These are phyloP conservation scores for Penicillium sp. DNA, from an alignment of 2,329 filamentous ascomycete species.

Conservation along the genomic window DNA sequence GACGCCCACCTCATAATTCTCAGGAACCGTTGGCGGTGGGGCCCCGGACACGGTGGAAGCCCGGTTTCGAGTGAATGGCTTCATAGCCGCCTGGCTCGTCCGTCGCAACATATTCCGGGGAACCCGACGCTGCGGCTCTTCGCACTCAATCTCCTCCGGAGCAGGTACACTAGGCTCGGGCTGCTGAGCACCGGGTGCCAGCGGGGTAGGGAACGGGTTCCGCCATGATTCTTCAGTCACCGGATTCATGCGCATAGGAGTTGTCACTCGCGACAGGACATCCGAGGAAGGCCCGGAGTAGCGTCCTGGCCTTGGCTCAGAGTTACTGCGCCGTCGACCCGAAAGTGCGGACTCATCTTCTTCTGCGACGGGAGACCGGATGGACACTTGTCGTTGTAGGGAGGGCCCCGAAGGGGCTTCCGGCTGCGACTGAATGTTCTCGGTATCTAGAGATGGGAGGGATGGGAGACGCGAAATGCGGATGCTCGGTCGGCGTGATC, in stretches of 20 bases:
- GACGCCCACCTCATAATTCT: slow-evolving; percentile 4
- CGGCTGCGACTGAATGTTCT: slow-evolving; percentile 8
- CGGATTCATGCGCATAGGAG: slow-evolving; percentile 31
- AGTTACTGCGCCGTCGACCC: slow-evolving; percentile 42
- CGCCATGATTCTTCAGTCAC: slow-evolving; percentile 35
- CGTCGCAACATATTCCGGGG: slow-evolving; percentile 30
- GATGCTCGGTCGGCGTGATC: slow-evolving; percentile 34
- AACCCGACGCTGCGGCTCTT: slow-evolving; percentile 14
- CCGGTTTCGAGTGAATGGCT: slow-evolving; percentile 34
- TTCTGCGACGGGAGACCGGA: slow-evolving; percentile 18
- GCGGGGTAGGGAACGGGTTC: slow-evolving; percentile 11
- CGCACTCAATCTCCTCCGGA: slow-evolving; percentile 12
- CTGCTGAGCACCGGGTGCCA: not conserved
- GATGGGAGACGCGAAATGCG: slow-evolving; percentile 27
- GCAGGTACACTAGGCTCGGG: slow-evolving; percentile 4
- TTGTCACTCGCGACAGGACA: slow-evolving; percentile 21
- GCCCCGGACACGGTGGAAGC: slow-evolving; percentile 31
- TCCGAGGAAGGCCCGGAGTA: slow-evolving; percentile 30
- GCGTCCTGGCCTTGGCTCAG: slow-evolving; percentile 39
- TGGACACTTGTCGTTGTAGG: slow-evolving; percentile 15
- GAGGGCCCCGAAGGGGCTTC: slow-evolving; percentile 13
- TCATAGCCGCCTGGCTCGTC: slow-evolving; percentile 33
- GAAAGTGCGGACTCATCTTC: slow-evolving; percentile 30
- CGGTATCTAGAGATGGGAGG: slow-evolving; percentile 16
- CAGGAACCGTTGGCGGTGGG: slow-evolving; percentile 10